A percentile compares a stretch with the other conserved stretches of the same genome.
Conservation (phyloP, 73 alveolate species). For the Paramecium tetraurelia region DNA sequence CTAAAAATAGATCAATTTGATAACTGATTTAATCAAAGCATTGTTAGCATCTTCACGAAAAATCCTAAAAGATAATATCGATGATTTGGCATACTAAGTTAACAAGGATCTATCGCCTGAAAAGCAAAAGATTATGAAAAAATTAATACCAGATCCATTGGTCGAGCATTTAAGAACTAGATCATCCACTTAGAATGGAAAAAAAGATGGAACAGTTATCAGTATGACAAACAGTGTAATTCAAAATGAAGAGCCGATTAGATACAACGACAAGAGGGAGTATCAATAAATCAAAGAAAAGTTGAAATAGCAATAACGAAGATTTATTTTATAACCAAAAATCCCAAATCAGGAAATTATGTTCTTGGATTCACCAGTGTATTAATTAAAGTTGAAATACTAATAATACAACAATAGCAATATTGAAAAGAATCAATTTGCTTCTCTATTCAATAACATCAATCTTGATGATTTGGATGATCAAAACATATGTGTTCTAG, state of each 20-base stretch:
- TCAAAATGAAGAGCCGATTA: neutral
- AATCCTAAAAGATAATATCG: neutral
- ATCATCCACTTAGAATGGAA: constrained; percentile 18
- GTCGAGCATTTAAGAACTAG: constrained; percentile 22
- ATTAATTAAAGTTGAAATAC: neutral
- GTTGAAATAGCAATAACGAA: neutral
- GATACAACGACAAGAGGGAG: neutral
- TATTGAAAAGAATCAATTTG: neutral
- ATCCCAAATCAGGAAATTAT: neutral
- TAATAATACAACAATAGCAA: neutral
- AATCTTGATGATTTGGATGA: constrained; percentile 42
- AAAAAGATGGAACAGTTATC: neutral
- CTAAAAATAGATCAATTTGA: neutral
- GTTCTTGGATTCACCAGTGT: neutral
- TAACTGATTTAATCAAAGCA: constrained; percentile 10
- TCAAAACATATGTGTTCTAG: neutral
- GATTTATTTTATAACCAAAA: neutral
- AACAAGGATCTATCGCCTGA: neutral
- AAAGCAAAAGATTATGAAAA: neutral
- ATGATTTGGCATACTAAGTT: constrained; percentile 20
- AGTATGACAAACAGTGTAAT: neutral
- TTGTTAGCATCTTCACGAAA: constrained; percentile 18
- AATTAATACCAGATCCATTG: neutral
- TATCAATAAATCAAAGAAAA: neutral
- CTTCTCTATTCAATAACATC: neutral